These are phyloP conservation scores for Camelina neglecta DNA, from an alignment of 345 rosid species.

Conservation along the genomic window DNA sequence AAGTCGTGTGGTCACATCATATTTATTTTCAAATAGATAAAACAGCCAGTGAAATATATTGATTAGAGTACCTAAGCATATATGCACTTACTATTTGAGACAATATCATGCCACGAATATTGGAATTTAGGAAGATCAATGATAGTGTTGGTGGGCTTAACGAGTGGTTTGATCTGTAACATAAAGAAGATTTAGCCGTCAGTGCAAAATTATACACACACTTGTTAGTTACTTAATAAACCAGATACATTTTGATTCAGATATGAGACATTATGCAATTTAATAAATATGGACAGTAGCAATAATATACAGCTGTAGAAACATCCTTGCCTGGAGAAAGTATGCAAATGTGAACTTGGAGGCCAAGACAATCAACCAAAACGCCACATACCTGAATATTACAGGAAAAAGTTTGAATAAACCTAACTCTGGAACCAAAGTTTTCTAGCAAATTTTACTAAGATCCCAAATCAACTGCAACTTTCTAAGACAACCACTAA, in stretches of 20 bases:
- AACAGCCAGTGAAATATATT: background rate
- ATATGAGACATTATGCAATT: background rate
- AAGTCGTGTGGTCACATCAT: background rate
- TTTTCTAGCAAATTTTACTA: slow-evolving; percentile 13
- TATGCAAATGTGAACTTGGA: slow-evolving; percentile 93
- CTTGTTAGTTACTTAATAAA: background rate
- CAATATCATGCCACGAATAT: slow-evolving; percentile 95
- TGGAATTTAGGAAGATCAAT: slow-evolving; percentile 47
- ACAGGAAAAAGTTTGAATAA: slow-evolving; percentile 8
- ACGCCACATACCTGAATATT: slow-evolving; percentile 81
- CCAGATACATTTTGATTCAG: slow-evolving; percentile 13
- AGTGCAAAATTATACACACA: slow-evolving; percentile 14
- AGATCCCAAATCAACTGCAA: slow-evolving; percentile 21
- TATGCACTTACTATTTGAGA: slow-evolving; percentile 77
- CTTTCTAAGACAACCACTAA: slow-evolving; percentile 22
- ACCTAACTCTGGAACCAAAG: slow-evolving; percentile 9
- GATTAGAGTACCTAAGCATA: slow-evolving; percentile 9
- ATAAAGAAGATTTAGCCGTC: slow-evolving; percentile 25
- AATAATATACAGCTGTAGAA: slow-evolving; percentile 17
- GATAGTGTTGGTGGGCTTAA: slow-evolving; percentile 68
- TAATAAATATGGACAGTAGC: slow-evolving; percentile 25
- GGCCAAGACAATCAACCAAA: slow-evolving; percentile 84
- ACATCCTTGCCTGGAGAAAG: slow-evolving; percentile 91
- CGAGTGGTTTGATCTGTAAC: slow-evolving; percentile 90
- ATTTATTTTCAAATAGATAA: background rate